A percentile compares a stretch with the other conserved stretches of the same genome.
phyloP scores from a whole-genome alignment of 768 basidiomycete genomes.

The Krasilnikovozyma curviuscula region DNA sequence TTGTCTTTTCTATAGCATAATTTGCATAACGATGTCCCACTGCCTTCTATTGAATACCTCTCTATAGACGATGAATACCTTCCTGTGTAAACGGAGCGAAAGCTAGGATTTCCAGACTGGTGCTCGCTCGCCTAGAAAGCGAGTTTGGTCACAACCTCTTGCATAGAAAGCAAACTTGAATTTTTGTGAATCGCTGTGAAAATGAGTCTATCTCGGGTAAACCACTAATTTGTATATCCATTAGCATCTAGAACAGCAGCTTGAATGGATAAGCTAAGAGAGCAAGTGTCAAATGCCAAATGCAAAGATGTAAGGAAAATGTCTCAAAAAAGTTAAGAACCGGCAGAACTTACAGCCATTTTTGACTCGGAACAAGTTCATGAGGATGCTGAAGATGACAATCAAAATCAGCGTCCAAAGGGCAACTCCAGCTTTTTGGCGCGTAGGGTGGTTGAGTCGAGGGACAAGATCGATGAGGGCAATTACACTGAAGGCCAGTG shows the following conservation, averaged over 20 bases:
- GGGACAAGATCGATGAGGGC: conserved; percentile 52
- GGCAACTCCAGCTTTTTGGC: conserved; percentile 72
- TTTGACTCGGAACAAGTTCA: conserved; percentile 76
- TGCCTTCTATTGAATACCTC: no score
- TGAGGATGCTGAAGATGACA: conserved; percentile 65
- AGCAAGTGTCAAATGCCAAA: not conserved
- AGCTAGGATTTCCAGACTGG: no score
- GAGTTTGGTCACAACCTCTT: no score
- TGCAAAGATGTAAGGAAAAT: not conserved
- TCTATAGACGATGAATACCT: no score
- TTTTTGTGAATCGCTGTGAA: no score
- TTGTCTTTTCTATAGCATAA: no score
- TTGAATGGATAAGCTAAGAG: conserved; percentile 22
- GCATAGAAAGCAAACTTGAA: no score
- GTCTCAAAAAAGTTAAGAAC: not conserved
- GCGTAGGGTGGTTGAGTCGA: conserved; percentile 39
- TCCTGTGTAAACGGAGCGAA: no score
- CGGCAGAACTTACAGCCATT: conserved; percentile 45
- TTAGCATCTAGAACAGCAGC: conserved; percentile 20
- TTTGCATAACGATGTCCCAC: no score
- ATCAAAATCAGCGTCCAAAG: conserved; percentile 68
- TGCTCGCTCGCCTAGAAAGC: no score
- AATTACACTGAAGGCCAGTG: conserved; percentile 60
- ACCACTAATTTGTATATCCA: no score
- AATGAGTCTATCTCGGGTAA: no score